phyloP scores from a whole-genome alignment of 441 rosid species.

The Brassica balearica region DNA sequence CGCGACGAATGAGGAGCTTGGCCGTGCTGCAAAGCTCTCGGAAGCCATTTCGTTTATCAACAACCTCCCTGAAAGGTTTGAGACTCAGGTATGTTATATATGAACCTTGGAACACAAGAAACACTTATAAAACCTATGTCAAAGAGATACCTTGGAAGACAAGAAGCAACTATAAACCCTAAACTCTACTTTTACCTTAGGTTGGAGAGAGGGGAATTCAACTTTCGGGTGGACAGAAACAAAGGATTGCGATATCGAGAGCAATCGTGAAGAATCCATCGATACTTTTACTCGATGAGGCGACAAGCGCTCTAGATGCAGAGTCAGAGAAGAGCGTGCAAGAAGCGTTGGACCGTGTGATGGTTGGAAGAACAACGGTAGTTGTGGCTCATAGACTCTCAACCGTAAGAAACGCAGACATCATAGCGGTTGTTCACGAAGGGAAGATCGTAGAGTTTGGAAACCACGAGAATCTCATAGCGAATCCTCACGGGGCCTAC shows the following conservation, averaged over 20 bases:
- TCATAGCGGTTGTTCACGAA: slow-evolving; percentile 75
- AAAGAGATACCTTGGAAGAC: not conserved
- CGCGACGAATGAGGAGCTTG: slow-evolving; percentile 75
- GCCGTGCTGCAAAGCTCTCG: slow-evolving; percentile 84
- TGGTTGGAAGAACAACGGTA: slow-evolving; percentile 93
- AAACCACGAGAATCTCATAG: slow-evolving; percentile 81
- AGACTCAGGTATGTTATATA: slow-evolving; percentile 71
- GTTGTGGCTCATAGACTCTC: slow-evolving; percentile 93
- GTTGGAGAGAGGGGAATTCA: slow-evolving; percentile 96
- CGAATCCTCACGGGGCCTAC: slow-evolving; percentile 64
- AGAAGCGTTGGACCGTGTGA: slow-evolving; percentile 88
- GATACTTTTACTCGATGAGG: slow-evolving; percentile 89
- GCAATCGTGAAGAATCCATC: slow-evolving; percentile 90
- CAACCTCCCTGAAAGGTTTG: slow-evolving; percentile 93
- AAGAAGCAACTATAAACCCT: slow-evolving; percentile 1
- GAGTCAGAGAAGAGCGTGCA: slow-evolving; percentile 96
- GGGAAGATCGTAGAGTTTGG: slow-evolving; percentile 89
- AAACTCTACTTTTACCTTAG: slow-evolving; percentile 37
- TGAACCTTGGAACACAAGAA: slow-evolving; percentile 13
- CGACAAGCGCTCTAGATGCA: slow-evolving; percentile 91
- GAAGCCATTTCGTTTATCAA: slow-evolving; percentile 82
- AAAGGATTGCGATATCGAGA: slow-evolving; percentile 86
- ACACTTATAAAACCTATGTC: slow-evolving; percentile 4
- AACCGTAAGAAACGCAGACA: slow-evolving; percentile 84
- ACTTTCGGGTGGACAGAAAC: slow-evolving; percentile 95